Base-by-base conservation (phyloP, 306 rosid genomes). In the Chamaecrista fasciculata region DNA sequence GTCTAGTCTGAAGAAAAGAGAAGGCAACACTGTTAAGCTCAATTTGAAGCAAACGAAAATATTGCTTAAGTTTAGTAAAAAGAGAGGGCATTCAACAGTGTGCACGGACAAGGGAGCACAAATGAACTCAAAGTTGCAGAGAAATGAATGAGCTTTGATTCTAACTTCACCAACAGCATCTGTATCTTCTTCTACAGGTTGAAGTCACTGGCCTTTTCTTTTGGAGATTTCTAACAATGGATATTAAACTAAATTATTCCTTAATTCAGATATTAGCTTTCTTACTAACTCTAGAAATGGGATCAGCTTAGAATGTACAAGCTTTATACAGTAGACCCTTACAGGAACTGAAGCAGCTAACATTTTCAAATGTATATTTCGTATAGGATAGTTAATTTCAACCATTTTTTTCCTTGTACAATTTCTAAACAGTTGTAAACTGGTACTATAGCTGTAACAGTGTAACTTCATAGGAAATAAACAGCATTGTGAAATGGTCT, bases 1-100 rank as follows among this genome's bases (percentile, higher is more conserved):
- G 25, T 62, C 53, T 8, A 66, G 64, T 34, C 6, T 11, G 46
- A 52, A 61, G 52, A 62, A 1, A 23, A 48, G n/a, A 62, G 52
- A 55, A 28, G 20, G 5, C 6, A 65, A 57, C 62, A 39, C 16
- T 52, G 14, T 64, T 21, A 60, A 79, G 73, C 68, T 55, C 24
- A 62, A 20, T 11, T 44, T 36, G 68, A 36, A 31, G 20, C 52
- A 33, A 36, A 52, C 25, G 25, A 24, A 12, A 55, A 18, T 39
- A 26, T 18, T 21, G 51, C 44, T 70, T 56, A 75, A 70, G 64
- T 14, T 36, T 8, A 8, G 18, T 57, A 24, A 21, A 50, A 74
- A 29, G 26, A 70, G 52, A 50, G 23, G 16, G 11, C 29, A 52
- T 57, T 23, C 74, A 15, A 18, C 59, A 23, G n/a, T 6, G 50